A percentile compares a stretch with the other conserved stretches of the same genome.
Evolutionary conservation across 176 grass and related monocot genomes (phyloP).

Genomic region (Musa schizocarpa): DNA sequence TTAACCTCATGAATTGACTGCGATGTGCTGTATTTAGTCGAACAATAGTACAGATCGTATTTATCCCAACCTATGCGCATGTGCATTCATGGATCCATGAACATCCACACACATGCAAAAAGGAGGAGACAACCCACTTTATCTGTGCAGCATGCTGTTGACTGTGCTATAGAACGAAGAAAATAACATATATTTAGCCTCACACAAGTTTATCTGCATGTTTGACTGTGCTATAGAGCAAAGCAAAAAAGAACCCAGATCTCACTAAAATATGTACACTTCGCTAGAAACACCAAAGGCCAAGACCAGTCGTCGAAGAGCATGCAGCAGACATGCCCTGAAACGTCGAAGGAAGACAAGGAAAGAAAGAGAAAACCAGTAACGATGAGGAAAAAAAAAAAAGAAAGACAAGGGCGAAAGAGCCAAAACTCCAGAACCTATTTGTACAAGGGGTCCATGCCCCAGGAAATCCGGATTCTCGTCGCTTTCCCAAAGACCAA

Average conservation of each 20-base stretch:
- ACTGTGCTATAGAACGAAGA: no score
- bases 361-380: neutral
- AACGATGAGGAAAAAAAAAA: no score
- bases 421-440: neutral
- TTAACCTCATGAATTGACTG: no score
- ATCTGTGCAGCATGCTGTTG: neutral
- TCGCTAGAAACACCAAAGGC: neutral
- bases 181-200: no score
- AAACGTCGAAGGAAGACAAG: neutral
- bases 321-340: neutral
- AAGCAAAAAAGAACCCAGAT: neutral
- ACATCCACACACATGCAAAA: neutral
- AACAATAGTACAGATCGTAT: no score
- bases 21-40: no score
- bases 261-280: neutral
- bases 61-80: no score
- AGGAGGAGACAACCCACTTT: neutral
- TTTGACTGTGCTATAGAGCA: no score
- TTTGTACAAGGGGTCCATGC: neutral
- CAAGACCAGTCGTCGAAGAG: neutral
- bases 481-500: constrained; percentile 16
- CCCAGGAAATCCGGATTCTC: constrained; percentile 7
- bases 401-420: neutral
- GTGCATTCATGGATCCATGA: neutral
- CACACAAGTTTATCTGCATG: no score